Conservation (phyloP, 2,329 filamentous ascomycete species). For the Parastagonospora nodorum region DNA sequence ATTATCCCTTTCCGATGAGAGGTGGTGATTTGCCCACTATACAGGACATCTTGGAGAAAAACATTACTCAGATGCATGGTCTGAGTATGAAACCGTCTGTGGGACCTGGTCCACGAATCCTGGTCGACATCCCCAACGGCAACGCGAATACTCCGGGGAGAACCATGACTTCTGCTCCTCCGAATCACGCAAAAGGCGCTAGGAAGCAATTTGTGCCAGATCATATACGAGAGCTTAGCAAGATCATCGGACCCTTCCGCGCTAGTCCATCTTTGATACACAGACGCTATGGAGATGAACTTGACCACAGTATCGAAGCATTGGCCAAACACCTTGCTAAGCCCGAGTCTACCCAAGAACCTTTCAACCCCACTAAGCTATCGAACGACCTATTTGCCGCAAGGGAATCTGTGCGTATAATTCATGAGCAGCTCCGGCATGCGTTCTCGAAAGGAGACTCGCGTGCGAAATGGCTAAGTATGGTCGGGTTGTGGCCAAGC, state of each 20-base stretch:
- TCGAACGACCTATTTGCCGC: constrained; percentile 15
- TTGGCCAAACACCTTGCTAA: constrained; percentile 15
- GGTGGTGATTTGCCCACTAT: background rate
- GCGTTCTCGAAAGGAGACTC: constrained; percentile 22
- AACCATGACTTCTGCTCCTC: too few relatives aligned
- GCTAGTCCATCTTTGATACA: constrained; percentile 41
- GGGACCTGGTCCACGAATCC: too few relatives aligned
- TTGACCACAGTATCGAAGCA: constrained; percentile 42
- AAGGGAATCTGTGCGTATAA: constrained; percentile 13
- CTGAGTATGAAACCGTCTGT: too few relatives aligned
- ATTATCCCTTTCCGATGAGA: background rate
- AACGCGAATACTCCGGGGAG: too few relatives aligned
- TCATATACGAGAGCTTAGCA: constrained; percentile 8
- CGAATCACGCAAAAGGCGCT: too few relatives aligned
- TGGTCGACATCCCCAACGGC: too few relatives aligned
- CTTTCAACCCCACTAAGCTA: constrained; percentile 7
- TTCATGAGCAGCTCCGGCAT: constrained; percentile 10
- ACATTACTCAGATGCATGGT: too few relatives aligned
- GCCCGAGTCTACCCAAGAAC: background rate
- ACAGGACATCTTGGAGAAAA: background rate
- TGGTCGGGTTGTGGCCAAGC: constrained; percentile 54
- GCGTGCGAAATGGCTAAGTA: constrained; percentile 49
- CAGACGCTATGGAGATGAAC: constrained; percentile 47
- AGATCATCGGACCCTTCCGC: constrained; percentile 16
- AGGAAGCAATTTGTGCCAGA: too few relatives aligned